Evolutionary conservation across 2,329 filamentous ascomycete species (phyloP), one percentile per base, ranked within the genome.

Genomic region (Laburnicola sp.): DNA sequence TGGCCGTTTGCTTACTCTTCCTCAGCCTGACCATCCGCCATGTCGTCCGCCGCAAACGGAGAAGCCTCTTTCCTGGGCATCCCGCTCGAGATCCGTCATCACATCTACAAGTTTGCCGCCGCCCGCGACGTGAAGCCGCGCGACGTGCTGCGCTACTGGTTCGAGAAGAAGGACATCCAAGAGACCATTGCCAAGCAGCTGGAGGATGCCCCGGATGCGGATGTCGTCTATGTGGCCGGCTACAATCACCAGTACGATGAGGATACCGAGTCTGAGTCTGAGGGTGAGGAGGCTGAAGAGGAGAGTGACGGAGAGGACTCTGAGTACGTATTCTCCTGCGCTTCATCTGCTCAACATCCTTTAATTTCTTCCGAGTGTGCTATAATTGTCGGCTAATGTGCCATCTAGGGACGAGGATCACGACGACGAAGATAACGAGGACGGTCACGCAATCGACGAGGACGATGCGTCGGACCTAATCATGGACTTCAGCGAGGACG

Each of bases 1-100:
- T 6, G 28, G 10, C 6, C 10, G 10, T 10, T 6, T 30, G 28
- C 28, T 30, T 10, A 30, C 22, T 27, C 36, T 42, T 34, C 30
- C 21, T 8, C 16, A 16, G 16, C 16, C 1, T 23, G 31, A 26
- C 21, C 46, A 5, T 37, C 27, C 27, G 26, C 38, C 34, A 51
- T 48, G 39, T 41, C 40, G 31, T 44, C 16, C 26, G 25, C 56
- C 56, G 58, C 34, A 9, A 9, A 43, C 6, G 16, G 28, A 27
- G 42, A 32, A 10, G 37, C 47, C 10, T 48, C 48, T 16, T 48
- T 72, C 25, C 55, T 64, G 50, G 42, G 22, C 44, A 57, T 71
- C 7, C 69, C 70, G 3, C 58, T 70, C 40, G 70, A 73, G 57
- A 41, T 71, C 23, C 66, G 69, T 32, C 59, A 70, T 40, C 45